A percentile compares a stretch with the other conserved stretches of the same genome.
Conservation (phyloP, 257 asterid species). For the Rubia yunnanensis region DNA sequence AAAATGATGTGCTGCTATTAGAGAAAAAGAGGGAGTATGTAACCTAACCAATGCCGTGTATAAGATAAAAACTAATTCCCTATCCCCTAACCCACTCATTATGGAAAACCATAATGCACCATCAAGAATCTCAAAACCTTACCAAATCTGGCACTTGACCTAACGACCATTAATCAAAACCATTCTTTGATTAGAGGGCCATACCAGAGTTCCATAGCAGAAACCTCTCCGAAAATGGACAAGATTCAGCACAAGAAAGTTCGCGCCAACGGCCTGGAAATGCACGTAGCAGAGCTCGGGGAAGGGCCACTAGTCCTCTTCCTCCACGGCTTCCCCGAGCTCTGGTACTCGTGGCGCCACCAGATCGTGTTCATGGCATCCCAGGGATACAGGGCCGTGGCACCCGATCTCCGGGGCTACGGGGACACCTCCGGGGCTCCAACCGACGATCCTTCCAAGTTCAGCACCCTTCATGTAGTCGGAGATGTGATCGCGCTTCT, state of each 20-base stretch:
- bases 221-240: slow-evolving; percentile 32
- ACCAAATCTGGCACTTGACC: background rate
- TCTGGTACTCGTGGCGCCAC: slow-evolving; percentile 95
- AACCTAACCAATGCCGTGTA: no score
- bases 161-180: background rate
- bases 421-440: slow-evolving; percentile 77
- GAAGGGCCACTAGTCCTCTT: slow-evolving; percentile 70
- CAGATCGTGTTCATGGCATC: slow-evolving; percentile 59
- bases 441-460: slow-evolving; percentile 40
- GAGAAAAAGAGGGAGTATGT: no score
- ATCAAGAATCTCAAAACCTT: background rate
- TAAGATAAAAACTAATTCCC: no score
- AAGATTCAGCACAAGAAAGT: slow-evolving; percentile 44
- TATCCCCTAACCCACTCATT: no score
- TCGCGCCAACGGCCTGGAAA: slow-evolving; percentile 45
- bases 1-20: no score
- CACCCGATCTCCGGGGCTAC: slow-evolving; percentile 71
- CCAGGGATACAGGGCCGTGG: slow-evolving; percentile 58
- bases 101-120: no score
- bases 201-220: background rate
- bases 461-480: slow-evolving; percentile 42
- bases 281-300: slow-evolving; percentile 73
- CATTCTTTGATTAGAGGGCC: background rate
- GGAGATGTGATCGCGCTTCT: slow-evolving; percentile 67
- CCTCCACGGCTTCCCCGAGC: slow-evolving; percentile 80